phyloP scores from a whole-genome alignment of 257 asterid genomes.

The Lithospermum erythrorhizon region DNA sequence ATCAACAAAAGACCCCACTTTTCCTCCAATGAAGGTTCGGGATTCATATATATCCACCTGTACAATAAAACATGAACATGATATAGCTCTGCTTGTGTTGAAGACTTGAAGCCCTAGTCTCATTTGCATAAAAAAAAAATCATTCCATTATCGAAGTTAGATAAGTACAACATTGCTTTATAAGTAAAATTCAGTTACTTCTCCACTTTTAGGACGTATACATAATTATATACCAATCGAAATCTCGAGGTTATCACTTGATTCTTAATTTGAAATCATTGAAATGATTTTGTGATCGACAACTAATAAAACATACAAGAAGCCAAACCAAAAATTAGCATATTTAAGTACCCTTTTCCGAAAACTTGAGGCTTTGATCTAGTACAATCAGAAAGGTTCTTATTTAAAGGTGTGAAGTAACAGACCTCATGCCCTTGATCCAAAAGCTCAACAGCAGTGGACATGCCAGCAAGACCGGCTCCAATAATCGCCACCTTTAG shows the following conservation, averaged over 20 bases:
- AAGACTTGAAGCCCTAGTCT: background rate
- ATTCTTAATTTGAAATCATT: background rate
- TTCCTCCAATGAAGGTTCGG: conserved; percentile 86
- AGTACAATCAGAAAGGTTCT: background rate
- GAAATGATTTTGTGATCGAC: background rate
- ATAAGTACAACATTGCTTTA: background rate
- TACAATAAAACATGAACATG: conserved; percentile 1
- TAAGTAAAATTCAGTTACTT: background rate
- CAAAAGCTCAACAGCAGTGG: conserved; percentile 97
- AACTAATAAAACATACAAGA: background rate
- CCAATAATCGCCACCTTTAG: conserved; percentile 94
- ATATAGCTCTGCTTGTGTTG: background rate
- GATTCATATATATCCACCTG: conserved; percentile 99
- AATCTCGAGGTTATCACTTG: background rate
- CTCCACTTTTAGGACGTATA: background rate
- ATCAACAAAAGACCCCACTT: conserved; percentile 99
- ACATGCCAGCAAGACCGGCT: conserved; percentile 99
- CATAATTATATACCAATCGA: background rate
- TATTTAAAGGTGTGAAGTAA: background rate
- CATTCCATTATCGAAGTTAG: no score
- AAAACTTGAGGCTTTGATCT: background rate
- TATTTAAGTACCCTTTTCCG: background rate
- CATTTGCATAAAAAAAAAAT: background rate
- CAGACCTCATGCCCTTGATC: conserved; percentile 99
- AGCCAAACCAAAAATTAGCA: background rate